Evolutionary conservation across 345 rosid genomes (phyloP), one percentile per base, ranked within the genome.

Genomic region (Lenwebbia sp.): DNA sequence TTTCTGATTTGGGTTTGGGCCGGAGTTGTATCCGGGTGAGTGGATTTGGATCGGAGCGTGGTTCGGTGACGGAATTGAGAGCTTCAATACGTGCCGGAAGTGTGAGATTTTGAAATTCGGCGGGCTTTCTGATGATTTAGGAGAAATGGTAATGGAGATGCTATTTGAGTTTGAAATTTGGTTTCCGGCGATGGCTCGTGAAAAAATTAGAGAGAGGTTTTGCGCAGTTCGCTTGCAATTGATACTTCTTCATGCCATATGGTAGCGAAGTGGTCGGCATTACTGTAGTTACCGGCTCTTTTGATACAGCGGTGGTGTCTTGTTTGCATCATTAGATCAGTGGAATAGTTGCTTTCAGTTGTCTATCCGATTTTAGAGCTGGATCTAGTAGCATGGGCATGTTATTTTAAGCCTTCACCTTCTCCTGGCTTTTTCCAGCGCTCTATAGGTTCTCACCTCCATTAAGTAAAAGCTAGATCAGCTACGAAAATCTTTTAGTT

Each of bases 1-100:
- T 37, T 70, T n/a, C 21, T 13, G 87, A 85, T 87, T 60, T 58
- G 89, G 88, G 30, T 57, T 82, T 54, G 85, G 85, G 85, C 70
- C 85, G 54, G 76, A 52, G 87, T 62, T 13, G 41, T 37, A 19
- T 82, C 76, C 74, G 47, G 30, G 50, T 19, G 87, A 83, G 26
- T 47, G 52, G 52, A 51, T 54, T 60, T 13, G 44, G 47, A 44
- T 52, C 30, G 22, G 41, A 50, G 47, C 10, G 78, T 37, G 78
- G 44, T 70, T 5, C 25, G 78, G 44, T 37, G 78, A 37, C 78
- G 25, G 78, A 70, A 70, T 70, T 33, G 78, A 37, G 47, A 37
- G 47, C 11, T 26, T 33, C 47, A 12, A 10, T 33, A 11, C 47
- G 78, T 70, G 78, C 78, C 47, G 25, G 47, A 22, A 70, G 78